Base-by-base conservation (phyloP, 1,284 basidiomycete species). In the Gomphus bonarii region DNA sequence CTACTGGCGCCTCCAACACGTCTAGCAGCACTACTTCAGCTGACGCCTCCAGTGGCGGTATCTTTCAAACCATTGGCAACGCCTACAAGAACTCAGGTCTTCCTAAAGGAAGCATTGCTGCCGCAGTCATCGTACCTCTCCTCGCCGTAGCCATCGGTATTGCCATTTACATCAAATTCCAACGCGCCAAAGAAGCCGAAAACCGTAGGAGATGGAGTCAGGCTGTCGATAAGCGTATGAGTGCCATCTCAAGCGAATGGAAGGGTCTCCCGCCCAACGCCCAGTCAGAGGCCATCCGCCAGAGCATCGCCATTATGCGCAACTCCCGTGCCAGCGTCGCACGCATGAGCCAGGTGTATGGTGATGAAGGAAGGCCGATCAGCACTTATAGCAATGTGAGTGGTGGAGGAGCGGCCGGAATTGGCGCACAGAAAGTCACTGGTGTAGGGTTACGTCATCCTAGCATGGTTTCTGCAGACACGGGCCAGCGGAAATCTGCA, bases 201-300 rank as follows among this genome's bases (percentile, higher is more conserved):
- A 80, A 88, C 69, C 75, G 81, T 63, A 80, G 77, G 68, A 75
- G 79, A 50, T 93, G 83, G 79, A 84, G 80, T 42, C 76, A 82
- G 68, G 75, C 73, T 33, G 70, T 94, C 69, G 84, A 91, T 75
- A 80, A 83, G 71, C 82, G 91, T 66, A 91, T 91, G 90, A 84
- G 84, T 16, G 83, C 84, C 60, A 82, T 90, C 62, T 83, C 82
- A 7, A 72, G 74, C 12, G 85, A 89, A 64, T 91, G 89, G 88
- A 82, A 81, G 65, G 75, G 78, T 36, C 83, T 91, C 65, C 82
- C 85, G 3, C 75, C 78, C 10, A 82, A 80, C 2, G 88, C 86
- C 54, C 88, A 88, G 1, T 75, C 76, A 38, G 84, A 82, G 40
- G 87, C 84, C 7, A 82, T 90, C 60, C 78, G 88, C 58, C 76